Percentiles rank a stretch among this genome's conserved stretches.
phyloP scores from a whole-genome alignment of 768 basidiomycete genomes.

The Boletus sensibilis region DNA sequence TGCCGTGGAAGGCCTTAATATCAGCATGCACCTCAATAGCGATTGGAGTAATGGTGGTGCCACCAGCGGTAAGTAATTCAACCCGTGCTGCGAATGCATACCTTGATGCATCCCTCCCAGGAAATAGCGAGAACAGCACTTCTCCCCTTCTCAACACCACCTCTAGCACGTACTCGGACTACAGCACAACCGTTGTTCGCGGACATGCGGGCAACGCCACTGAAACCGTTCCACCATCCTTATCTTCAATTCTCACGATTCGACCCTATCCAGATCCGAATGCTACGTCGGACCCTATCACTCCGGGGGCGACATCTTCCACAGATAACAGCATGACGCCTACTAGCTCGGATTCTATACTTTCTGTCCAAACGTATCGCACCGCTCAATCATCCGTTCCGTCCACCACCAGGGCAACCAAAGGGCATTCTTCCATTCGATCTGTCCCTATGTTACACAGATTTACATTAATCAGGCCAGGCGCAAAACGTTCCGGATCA shows the following conservation, averaged over 20 bases:
- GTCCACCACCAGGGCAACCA: constrained; percentile 66
- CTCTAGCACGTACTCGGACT: constrained; percentile 51
- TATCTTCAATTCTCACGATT: constrained; percentile 75
- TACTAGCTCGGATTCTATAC: constrained; percentile 44
- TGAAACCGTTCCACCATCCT: constrained; percentile 46
- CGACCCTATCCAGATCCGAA: constrained; percentile 55
- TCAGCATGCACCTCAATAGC: constrained; percentile 47
- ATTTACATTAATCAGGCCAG: constrained; percentile 84
- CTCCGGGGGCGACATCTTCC: constrained; percentile 36
- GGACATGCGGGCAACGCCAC: constrained; percentile 42
- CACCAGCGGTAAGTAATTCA: constrained; percentile 31
- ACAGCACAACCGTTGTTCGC: constrained; percentile 69
- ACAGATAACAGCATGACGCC: constrained; percentile 36
- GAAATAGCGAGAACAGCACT: constrained; percentile 43
- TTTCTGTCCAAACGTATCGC: constrained; percentile 61
- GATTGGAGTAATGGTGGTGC: constrained; percentile 41
- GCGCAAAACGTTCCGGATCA: constrained; percentile 50
- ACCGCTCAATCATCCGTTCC: constrained; percentile 53
- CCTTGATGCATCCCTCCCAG: constrained; percentile 24
- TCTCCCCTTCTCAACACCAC: constrained; percentile 54
- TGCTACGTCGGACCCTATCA: constrained; percentile 39
- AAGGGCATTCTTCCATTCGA: constrained; percentile 70
- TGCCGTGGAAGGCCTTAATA: constrained; percentile 52
- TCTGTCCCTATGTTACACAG: constrained; percentile 68
- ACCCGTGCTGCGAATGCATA: constrained; percentile 4